Conservation (phyloP, 2,329 filamentous ascomycete genomes). For the Pyrenochaeta sp. region DNA sequence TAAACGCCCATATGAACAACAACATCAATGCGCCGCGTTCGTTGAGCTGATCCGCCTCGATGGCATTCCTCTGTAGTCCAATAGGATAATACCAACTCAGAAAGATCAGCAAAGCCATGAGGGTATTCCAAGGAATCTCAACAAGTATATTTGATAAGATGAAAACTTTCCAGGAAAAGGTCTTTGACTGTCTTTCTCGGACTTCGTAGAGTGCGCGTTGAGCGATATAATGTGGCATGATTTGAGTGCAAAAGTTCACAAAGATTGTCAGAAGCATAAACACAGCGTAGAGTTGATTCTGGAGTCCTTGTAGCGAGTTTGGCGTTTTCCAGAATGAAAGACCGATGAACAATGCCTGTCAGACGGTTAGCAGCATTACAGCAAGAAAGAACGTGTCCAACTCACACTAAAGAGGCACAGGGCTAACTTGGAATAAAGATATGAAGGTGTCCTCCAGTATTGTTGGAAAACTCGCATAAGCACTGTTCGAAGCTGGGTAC, state of each 20-base stretch:
- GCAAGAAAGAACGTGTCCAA: too few relatives aligned
- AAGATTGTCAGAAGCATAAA: conserved; percentile 81
- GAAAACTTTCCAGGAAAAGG: conserved; percentile 82
- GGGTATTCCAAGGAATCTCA: conserved; percentile 78
- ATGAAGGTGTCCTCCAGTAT: conserved; percentile 51
- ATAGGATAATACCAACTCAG: conserved; percentile 83
- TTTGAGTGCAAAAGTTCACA: conserved; percentile 74
- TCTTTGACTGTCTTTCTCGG: conserved; percentile 81
- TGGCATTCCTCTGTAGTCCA: conserved; percentile 72
- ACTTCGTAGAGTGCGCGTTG: conserved; percentile 81
- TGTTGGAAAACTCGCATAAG: conserved; percentile 50
- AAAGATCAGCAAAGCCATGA: conserved; percentile 74
- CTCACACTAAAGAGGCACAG: too few relatives aligned
- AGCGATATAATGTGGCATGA: conserved; percentile 81
- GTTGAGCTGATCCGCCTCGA: conserved; percentile 62
- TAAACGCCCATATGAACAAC: conserved; percentile 72
- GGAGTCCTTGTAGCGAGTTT: conserved; percentile 75
- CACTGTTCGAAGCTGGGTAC: conserved; percentile 31
- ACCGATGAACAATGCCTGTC: conserved; percentile 70
- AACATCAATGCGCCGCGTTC: conserved; percentile 79
- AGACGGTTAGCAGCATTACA: conserved; percentile 47
- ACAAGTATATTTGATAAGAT: conserved; percentile 80
- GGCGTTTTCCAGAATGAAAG: conserved; percentile 76
- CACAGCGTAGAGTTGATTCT: conserved; percentile 82
- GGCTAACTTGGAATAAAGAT: conserved; percentile 44